Conservation (phyloP, 805 yeast genomes). For the Kuraishia borneana region DNA sequence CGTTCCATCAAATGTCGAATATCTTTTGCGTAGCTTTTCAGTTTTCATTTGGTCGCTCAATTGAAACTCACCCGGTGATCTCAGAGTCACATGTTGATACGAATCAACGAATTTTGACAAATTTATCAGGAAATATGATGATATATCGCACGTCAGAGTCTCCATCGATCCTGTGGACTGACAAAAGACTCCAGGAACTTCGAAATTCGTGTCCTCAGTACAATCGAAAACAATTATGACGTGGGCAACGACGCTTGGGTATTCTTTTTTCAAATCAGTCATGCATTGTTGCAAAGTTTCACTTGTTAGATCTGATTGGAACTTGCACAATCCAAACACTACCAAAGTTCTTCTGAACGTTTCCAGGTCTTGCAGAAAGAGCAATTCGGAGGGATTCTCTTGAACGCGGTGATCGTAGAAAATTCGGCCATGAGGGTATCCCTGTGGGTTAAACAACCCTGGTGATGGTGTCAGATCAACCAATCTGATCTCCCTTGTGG, state of each 20-base stretch:
- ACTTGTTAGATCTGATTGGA: slow-evolving; percentile 13
- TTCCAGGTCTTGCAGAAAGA: slow-evolving; percentile 77
- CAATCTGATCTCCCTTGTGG: slow-evolving; percentile 53
- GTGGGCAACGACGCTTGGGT: slow-evolving; percentile 46
- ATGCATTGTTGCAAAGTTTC: slow-evolving; percentile 18
- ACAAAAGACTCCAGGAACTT: background rate
- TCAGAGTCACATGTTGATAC: slow-evolving; percentile 65
- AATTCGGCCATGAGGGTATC: slow-evolving; percentile 70
- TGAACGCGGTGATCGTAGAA: slow-evolving; percentile 42
- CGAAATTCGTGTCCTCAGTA: slow-evolving; percentile 13
- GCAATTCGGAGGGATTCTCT: slow-evolving; percentile 39
- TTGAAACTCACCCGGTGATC: slow-evolving; percentile 67
- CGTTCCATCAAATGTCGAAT: slow-evolving; percentile 17
- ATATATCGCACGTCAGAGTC: slow-evolving; percentile 63
- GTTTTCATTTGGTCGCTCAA: background rate
- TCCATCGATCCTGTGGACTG: slow-evolving; percentile 25
- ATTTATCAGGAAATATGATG: slow-evolving; percentile 49
- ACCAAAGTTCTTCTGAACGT: slow-evolving; percentile 74
- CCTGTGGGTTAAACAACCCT: slow-evolving; percentile 71
- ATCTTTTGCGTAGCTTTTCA: slow-evolving; percentile 14
- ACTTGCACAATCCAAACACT: slow-evolving; percentile 33
- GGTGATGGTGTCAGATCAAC: slow-evolving; percentile 64
- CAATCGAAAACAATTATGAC: slow-evolving; percentile 43
- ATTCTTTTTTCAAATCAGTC: slow-evolving; percentile 27
- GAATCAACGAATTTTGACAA: slow-evolving; percentile 64